These are phyloP conservation scores for Gymnopilus junonius DNA, from an alignment of 768 basidiomycete species.

Conservation along the genomic window DNA sequence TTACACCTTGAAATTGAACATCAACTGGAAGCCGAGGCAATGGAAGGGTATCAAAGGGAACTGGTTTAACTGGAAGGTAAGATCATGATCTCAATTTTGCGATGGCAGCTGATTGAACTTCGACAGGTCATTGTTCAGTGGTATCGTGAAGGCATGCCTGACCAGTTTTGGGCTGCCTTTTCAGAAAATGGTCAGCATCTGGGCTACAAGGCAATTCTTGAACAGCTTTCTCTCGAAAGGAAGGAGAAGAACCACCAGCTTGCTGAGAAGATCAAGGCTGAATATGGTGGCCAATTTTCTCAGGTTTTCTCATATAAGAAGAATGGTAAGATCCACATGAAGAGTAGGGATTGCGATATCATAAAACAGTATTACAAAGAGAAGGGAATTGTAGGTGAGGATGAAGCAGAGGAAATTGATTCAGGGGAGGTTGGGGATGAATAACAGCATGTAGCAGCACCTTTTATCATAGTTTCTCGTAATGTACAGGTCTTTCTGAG, in stretches of 20 bases:
- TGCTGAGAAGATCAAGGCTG: no score
- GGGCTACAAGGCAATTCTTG: no score
- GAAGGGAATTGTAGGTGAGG: no score
- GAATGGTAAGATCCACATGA: background rate
- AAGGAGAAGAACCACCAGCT: no score
- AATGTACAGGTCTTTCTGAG: slow-evolving; percentile 12
- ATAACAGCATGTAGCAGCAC: background rate
- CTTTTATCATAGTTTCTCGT: slow-evolving; percentile 1
- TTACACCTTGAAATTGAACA: slow-evolving; percentile 10
- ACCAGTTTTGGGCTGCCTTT: no score
- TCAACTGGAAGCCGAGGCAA: slow-evolving; percentile 18
- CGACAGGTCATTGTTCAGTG: background rate
- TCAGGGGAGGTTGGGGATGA: background rate
- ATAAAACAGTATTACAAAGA: background rate
- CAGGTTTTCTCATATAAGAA: slow-evolving; percentile 7
- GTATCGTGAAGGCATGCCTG: background rate
- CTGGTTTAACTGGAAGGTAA: slow-evolving; percentile 30
- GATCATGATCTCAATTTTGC: no score
- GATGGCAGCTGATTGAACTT: background rate
- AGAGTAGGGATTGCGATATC: background rate
- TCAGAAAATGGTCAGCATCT: no score
- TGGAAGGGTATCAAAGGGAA: slow-evolving; percentile 29
- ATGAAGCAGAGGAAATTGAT: background rate
- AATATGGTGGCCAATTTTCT: no score
- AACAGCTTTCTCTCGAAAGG: no score